Conservation (phyloP, 1,284 basidiomycete genomes). For the Irpex rosettiformis region DNA sequence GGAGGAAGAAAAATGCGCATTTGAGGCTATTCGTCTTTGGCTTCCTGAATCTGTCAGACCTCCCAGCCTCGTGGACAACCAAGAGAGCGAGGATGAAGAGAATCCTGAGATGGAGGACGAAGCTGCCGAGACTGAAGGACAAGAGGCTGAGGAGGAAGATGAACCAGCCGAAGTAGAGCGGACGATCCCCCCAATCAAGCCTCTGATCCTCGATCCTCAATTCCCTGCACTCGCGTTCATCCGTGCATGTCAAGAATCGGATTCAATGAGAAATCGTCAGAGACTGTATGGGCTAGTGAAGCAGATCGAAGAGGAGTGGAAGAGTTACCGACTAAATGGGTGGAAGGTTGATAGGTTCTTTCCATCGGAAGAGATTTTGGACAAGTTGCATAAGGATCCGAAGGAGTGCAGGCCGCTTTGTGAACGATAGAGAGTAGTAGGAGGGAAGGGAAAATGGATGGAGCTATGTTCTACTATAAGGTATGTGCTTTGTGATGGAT, state of each 20-base stretch:
- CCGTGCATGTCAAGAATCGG: slow-evolving; percentile 10
- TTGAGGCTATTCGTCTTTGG: slow-evolving; percentile 10
- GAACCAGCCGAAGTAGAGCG: no score
- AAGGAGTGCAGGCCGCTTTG: not conserved
- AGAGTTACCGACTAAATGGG: slow-evolving; percentile 8
- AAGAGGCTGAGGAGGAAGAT: no score
- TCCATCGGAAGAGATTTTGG: slow-evolving; percentile 5
- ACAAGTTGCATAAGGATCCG: not conserved
- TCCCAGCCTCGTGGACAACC: not conserved
- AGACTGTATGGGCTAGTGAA: slow-evolving; percentile 11
- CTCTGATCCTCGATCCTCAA: slow-evolving; percentile 8
- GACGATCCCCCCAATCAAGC: not conserved
- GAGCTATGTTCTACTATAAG: not conserved
- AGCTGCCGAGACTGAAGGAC: no score
- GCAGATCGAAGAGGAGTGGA: slow-evolving; percentile 8
- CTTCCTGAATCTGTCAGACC: slow-evolving; percentile 3
- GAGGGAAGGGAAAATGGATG: not conserved
- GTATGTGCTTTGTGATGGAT: not conserved
- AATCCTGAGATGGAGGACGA: not conserved
- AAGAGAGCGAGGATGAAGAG: not conserved
- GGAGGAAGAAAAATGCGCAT: slow-evolving; percentile 8
- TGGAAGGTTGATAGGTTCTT: slow-evolving; percentile 12
- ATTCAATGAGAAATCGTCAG: slow-evolving; percentile 12
- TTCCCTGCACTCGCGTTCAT: slow-evolving; percentile 10
- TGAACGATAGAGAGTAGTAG: not conserved